Base-by-base conservation (phyloP, 192 early-diverging fungal genomes). In the Backusella parvicylindrica region DNA sequence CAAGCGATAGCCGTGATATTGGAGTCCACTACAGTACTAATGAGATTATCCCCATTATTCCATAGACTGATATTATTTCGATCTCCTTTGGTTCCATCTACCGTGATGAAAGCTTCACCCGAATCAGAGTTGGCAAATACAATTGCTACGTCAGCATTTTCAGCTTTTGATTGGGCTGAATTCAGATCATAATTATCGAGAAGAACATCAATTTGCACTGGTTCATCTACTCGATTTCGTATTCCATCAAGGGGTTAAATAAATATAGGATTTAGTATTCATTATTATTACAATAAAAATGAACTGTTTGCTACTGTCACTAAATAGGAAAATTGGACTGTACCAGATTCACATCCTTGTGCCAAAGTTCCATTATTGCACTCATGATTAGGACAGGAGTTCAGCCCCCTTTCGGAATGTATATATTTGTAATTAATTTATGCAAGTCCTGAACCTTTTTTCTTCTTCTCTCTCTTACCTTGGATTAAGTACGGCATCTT, bases 1-100 rank as follows among this genome's bases (percentile, higher is more conserved):
- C 77, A 78, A 72, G 91, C 68, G 3, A 88, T 78, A 56, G 86
- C 87, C 9, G 73, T 85, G 70, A 91, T 72, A 74, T 91, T 89
- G n/a, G 73, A 85, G 49, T 72, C 76, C 12, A 85, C 83, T 49
- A 84, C 83, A n/a, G 83, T 68, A 12, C 74, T 56, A 35, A 74
- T 63, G 11, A 77, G 47, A 21, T 53, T 50, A 43, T 77, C 76
- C n/a, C 76, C 76, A 33, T 72, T 72, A 43, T 77, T 37, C 76
- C 76, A 77, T 28, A 77, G 31, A 31, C 47, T 53, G 7, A 77
- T 33, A 50, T 77, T 73, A 38, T 66, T 35, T 4, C 76, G 68
- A 33, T 77, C 71, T n/a, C 71, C 76, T 21, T 36, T 36, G 28
- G 68, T 77, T 23, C 65, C 47, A 56, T 64, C 71, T 32, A 77